phyloP scores from a whole-genome alignment of 345 rosid genomes.

The Camelina laxa region DNA sequence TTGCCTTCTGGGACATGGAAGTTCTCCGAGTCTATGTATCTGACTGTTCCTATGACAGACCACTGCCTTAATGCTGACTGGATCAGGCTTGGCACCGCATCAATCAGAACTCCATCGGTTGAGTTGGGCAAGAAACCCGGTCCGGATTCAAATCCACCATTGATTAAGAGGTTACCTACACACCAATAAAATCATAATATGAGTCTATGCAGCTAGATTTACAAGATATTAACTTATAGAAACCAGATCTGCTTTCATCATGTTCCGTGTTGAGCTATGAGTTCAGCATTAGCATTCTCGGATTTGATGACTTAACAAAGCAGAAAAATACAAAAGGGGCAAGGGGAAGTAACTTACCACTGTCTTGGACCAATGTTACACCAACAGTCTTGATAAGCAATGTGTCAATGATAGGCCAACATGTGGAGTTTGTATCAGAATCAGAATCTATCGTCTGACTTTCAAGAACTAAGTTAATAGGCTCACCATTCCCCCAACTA shows the following conservation, averaged over 20 bases:
- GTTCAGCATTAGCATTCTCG: neutral
- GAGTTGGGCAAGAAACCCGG: conserved; percentile 58
- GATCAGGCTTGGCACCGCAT: conserved; percentile 49
- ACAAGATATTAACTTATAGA: neutral
- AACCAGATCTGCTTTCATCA: neutral
- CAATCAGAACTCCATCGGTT: conserved; percentile 54
- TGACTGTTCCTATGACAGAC: conserved; percentile 58
- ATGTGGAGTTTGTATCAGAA: conserved; percentile 44
- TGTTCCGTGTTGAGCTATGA: neutral
- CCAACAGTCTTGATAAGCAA: conserved; percentile 48
- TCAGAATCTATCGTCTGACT: conserved; percentile 47
- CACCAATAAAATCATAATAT: conserved; percentile 18
- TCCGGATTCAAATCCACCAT: conserved; percentile 70
- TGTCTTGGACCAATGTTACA: conserved; percentile 42
- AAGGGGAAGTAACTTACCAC: conserved; percentile 37
- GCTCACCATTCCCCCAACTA: conserved; percentile 48
- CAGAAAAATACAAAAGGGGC: neutral
- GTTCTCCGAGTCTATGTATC: conserved; percentile 60
- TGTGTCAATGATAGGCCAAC: conserved; percentile 65
- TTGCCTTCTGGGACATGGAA: conserved; percentile 62
- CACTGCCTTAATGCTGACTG: conserved; percentile 57
- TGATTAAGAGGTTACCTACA: conserved; percentile 53
- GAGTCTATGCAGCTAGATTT: conserved; percentile 4
- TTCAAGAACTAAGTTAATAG: conserved; percentile 50
- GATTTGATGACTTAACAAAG: neutral